Evolutionary conservation across 2,329 filamentous ascomycete genomes (phyloP), one percentile per base, ranked within the genome.

Genomic region (Capronia epimyces): DNA sequence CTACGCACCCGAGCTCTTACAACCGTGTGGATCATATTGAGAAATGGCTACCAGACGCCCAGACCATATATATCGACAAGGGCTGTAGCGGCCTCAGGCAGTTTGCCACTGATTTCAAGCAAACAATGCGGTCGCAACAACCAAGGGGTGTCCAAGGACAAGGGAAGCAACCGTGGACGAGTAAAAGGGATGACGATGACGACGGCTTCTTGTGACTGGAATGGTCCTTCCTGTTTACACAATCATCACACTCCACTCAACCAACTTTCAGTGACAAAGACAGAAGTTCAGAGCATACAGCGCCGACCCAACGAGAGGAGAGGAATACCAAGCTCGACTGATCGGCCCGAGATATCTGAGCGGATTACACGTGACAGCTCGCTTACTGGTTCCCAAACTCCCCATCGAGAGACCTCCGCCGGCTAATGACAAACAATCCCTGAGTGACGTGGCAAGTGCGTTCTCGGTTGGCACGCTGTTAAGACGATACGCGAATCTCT

Each of bases 1-100:
- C 73, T 15, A 83, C 81, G 3, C 81, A 84, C 68, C 81, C 81
- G 2, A 54, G 68, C 59, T 74, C 71, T 56, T 74, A 78, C 55
- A 80, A 79, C 51, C 72, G 80, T 2, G 69, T 76, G 57, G 74
- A 76, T 61, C 71, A 75, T 59, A 79, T 83, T 46, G 62, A 70
- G 34, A 72, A 72, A 60, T 80, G 76, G 67, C 62, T 73, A 13
- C 63, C 66, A 22, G 65, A 70, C 58, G 72, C 72, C 3, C 59
- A 71, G 45, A 50, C 49, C 5, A 62, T 64, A n/a, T 71, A 67
- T 54, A 63, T 64, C 12, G 64, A 71, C 27, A 71, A 62, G 51
- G 69, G 67, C 9, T 74, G 72, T 52, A 56, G 57, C 20, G 54
- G 54, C 13, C 55, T 65, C 16, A 59, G 57, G 34, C 55, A 48